Percentiles rank a stretch among this genome's conserved stretches.
Evolutionary conservation across 2,329 filamentous ascomycete genomes (phyloP).

Genomic region (Penicillium sp.): DNA sequence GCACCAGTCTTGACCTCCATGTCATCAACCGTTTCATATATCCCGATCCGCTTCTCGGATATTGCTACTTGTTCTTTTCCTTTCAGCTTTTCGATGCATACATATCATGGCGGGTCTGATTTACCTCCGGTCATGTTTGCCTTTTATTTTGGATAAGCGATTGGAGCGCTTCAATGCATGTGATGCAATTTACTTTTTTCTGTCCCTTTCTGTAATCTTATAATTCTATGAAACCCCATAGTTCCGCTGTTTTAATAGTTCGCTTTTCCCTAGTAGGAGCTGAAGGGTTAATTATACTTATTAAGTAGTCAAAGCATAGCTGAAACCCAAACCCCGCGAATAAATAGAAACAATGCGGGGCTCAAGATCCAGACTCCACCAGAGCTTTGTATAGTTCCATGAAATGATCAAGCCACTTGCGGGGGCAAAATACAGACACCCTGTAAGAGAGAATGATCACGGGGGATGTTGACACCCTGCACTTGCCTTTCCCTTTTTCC

Average conservation of each 20-base stretch:
- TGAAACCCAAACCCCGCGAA: neutral
- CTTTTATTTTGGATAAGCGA: constrained; percentile 4
- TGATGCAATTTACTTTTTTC: constrained; percentile 2
- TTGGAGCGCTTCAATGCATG: constrained; percentile 10
- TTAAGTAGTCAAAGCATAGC: neutral
- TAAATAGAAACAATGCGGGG: neutral
- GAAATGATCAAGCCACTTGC: neutral
- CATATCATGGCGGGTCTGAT: constrained; percentile 15
- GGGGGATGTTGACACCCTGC: neutral
- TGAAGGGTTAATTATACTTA: too few species aligned
- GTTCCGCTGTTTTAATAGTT: neutral
- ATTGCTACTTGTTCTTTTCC: constrained; percentile 3
- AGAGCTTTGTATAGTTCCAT: neutral
- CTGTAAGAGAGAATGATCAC: too few species aligned
- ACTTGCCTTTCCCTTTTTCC: neutral
- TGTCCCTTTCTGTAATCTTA: neutral
- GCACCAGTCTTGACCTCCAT: neutral
- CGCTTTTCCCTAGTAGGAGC: neutral
- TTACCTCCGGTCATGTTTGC: constrained; percentile 1
- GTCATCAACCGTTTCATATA: constrained; percentile 1
- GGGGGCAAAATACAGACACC: neutral
- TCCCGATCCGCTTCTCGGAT: constrained; percentile 1
- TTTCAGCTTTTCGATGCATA: constrained; percentile 14
- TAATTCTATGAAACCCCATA: too few species aligned
- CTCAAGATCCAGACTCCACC: neutral